Base-by-base conservation (phyloP, 768 basidiomycete species). In the Terana coerulea region DNA sequence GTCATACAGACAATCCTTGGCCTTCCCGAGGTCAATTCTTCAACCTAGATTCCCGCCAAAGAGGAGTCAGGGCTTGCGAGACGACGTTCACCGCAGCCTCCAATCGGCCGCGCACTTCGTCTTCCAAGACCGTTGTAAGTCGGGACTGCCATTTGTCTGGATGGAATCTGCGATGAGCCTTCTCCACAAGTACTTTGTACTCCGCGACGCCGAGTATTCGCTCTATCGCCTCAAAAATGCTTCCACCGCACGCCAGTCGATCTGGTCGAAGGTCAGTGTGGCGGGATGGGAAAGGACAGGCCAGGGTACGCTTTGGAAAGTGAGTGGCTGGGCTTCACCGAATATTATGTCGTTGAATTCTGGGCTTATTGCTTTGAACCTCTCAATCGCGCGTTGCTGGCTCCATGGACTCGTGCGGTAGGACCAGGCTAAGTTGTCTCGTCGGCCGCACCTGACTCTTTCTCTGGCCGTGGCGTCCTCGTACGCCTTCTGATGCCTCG, bases 101-200 rank as follows among this genome's bases (percentile, higher is more conserved):
- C 58, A 84, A 66, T 57, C 74, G 80, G 36, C 70, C 72, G 53
- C 81, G 75, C 59, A 81, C 76, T 36, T 72, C 67, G 42, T 81
- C 81, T 52, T 87, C 82, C 17, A 64, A 57, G 43, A 86, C 75
- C 34, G 77, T 78, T 52, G 71, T 72, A 60, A 87, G 72, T 34
- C 84, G 74, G 24, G 85, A 80, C 42, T 80, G 73, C 90, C 88
- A 93, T 53, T 86, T 71, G 64, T 91, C 89, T 1, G 88, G 86
- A 59, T 91, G 91, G 64, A 90, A 92, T 47, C 88, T 57, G 31
- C 80, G 75, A 59, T 89, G 79, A 57, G 83, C 84, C 60, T 80
- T 82, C 67, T 86, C 79, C 2, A 91, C 74, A 48, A 91, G 75
- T 2, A 64, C 64, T 60, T 76, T 80, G 66, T 80, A 90, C 43